These are phyloP conservation scores for Pyrus betulifolia DNA, from an alignment of 306 rosid genomes.

Conservation along the genomic window DNA sequence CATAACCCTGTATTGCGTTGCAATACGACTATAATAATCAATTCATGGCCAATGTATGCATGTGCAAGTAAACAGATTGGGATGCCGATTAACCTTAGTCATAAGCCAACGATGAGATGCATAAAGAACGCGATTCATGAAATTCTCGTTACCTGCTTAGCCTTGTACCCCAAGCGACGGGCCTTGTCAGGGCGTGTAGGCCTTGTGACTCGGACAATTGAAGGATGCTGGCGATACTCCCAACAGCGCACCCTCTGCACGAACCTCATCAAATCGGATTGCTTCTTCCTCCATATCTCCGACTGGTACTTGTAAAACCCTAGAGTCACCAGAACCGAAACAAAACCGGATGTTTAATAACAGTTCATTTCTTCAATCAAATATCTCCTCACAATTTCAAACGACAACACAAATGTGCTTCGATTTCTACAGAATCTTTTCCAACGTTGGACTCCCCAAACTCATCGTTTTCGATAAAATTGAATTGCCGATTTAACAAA, in stretches of 20 bases:
- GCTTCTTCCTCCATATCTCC: constrained; percentile 93
- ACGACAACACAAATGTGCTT: not conserved
- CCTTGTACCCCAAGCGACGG: constrained; percentile 87
- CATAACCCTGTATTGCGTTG: too few species aligned
- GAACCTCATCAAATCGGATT: constrained; percentile 84
- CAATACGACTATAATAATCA: too few species aligned
- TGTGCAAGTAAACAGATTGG: not conserved
- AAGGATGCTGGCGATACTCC: constrained; percentile 89
- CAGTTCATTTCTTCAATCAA: not conserved
- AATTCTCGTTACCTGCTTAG: constrained; percentile 54
- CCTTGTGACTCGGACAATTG: constrained; percentile 71
- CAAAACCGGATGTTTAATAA: not conserved
- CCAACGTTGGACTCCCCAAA: too few species aligned
- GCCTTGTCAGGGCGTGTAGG: constrained; percentile 95
- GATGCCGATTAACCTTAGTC: not conserved
- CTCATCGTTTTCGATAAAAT: not conserved
- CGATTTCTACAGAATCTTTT: too few species aligned
- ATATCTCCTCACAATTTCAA: not conserved
- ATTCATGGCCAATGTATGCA: not conserved
- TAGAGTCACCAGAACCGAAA: constrained; percentile 2
- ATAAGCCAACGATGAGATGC: not conserved
- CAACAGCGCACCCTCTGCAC: constrained; percentile 90
- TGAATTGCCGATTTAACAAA: not conserved
- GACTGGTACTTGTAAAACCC: constrained; percentile 89
- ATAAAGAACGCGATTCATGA: not conserved